These are phyloP conservation scores for Cladosporium sphaerospermum DNA, from an alignment of 2,329 filamentous ascomycete species.

Conservation along the genomic window DNA sequence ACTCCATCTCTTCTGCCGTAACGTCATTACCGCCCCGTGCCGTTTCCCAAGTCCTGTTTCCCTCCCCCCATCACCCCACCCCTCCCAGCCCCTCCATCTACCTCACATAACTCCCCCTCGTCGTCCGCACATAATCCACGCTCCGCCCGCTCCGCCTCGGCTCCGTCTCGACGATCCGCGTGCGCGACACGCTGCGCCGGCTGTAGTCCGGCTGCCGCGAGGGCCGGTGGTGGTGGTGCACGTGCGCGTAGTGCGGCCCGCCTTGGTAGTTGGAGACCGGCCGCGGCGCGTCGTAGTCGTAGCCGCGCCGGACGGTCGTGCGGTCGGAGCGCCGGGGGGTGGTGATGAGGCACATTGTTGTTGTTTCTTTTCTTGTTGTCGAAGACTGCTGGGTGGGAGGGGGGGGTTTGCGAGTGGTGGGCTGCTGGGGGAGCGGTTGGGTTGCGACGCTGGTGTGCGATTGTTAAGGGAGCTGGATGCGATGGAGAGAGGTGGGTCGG, in stretches of 20 bases:
- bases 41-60: no score
- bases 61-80: not conserved
- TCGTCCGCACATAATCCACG: conserved; percentile 20
- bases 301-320: conserved; percentile 15
- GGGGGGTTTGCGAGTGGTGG: not conserved
- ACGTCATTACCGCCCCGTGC: no score
- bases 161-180: conserved; percentile 10
- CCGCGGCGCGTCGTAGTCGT: conserved; percentile 22
- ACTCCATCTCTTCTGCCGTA: no score
- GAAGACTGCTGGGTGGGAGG: not conserved
- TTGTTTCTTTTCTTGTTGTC: no score
- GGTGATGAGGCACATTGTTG: conserved; percentile 27
- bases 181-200: conserved; percentile 17
- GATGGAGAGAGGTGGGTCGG: not conserved
- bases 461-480: not conserved
- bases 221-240: conserved; percentile 13
- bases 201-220: conserved; percentile 20
- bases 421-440: not conserved
- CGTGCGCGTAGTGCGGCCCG: conserved; percentile 11
- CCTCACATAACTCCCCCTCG: conserved; percentile 21
- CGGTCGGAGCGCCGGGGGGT: conserved; percentile 17
- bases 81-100: conserved; percentile 1
- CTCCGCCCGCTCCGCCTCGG: conserved; percentile 13
- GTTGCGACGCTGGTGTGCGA: not conserved
- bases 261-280: conserved; percentile 29